Percentiles rank a stretch among this genome's conserved stretches.
phyloP scores from a whole-genome alignment of 345 rosid species.

The Aurinia saxatilis region DNA sequence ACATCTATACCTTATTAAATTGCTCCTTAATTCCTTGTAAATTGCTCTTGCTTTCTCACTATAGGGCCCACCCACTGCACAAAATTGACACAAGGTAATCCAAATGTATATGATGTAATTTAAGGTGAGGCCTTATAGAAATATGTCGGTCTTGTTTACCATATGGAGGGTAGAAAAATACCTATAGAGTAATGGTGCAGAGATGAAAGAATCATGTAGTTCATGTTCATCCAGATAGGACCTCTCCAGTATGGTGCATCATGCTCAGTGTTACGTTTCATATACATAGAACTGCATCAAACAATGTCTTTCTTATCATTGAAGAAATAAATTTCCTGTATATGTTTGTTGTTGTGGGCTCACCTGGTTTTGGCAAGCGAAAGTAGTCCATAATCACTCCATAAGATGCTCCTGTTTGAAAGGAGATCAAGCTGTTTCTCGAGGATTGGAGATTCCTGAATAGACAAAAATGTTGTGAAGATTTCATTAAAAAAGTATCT shows the following conservation, averaged over 20 bases:
- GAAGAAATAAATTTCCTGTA: neutral
- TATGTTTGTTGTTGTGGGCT: neutral
- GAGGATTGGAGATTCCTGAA: constrained; percentile 80
- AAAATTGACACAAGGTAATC: neutral
- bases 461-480: neutral
- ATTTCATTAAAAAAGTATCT: neutral
- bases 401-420: constrained; percentile 61
- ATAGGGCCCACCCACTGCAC: constrained; percentile 77
- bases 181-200: constrained; percentile 81
- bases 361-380: constrained; percentile 94
- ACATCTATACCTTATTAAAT: constrained; percentile 59
- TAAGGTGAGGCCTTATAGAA: neutral
- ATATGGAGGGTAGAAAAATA: constrained; percentile 21
- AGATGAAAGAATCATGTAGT: constrained; percentile 84
- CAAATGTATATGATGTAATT: neutral
- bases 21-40: constrained; percentile 57
- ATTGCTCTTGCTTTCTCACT: constrained; percentile 55
- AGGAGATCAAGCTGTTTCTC: constrained; percentile 88
- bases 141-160: neutral
- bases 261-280: constrained; percentile 95
- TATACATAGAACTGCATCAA: constrained; percentile 63
- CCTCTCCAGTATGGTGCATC: constrained; percentile 99
- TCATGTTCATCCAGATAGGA: constrained; percentile 95
- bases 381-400: constrained; percentile 86
- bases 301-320: neutral